Evolutionary conservation across 768 basidiomycete species (phyloP).

Genomic region (Termitomyces sp.): DNA sequence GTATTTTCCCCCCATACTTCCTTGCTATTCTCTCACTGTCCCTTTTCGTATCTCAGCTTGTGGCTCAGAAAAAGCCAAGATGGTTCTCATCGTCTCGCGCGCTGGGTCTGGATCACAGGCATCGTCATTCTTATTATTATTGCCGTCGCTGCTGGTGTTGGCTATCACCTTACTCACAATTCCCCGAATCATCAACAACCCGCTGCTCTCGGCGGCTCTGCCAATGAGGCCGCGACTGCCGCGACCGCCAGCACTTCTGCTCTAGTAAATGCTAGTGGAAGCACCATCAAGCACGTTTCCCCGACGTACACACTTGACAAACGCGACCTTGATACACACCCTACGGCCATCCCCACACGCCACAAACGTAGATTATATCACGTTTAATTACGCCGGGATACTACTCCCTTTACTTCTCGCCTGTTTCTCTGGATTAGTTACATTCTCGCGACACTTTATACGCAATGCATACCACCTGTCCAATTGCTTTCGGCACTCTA

Average conservation of each 20-base stretch:
- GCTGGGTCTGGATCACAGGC: slow-evolving; percentile 71
- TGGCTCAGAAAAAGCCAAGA: slow-evolving; percentile 66
- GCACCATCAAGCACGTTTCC: slow-evolving; percentile 36
- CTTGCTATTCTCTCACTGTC: no score
- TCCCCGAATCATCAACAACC: slow-evolving; percentile 45
- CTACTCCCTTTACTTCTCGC: neutral
- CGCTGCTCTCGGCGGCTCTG: slow-evolving; percentile 59
- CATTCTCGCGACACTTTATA: neutral
- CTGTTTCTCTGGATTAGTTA: neutral
- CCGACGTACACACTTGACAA: slow-evolving; percentile 58
- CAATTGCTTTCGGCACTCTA: no score
- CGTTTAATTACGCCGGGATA: neutral
- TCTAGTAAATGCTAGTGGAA: slow-evolving; percentile 10
- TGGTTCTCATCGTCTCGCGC: slow-evolving; percentile 45
- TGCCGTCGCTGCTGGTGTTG: slow-evolving; percentile 53
- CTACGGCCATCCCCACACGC: neutral
- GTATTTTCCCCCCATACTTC: no score
- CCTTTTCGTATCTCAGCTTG: slow-evolving; percentile 20
- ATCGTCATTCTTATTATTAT: slow-evolving; percentile 47
- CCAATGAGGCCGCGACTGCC: slow-evolving; percentile 30
- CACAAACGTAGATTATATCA: slow-evolving; percentile 8
- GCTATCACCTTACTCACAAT: slow-evolving; percentile 53
- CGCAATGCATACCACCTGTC: no score
- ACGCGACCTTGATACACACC: neutral
- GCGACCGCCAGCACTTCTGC: slow-evolving; percentile 6